These are phyloP conservation scores for Boechera divaricarpa DNA, from an alignment of 345 rosid species.

Conservation along the genomic window DNA sequence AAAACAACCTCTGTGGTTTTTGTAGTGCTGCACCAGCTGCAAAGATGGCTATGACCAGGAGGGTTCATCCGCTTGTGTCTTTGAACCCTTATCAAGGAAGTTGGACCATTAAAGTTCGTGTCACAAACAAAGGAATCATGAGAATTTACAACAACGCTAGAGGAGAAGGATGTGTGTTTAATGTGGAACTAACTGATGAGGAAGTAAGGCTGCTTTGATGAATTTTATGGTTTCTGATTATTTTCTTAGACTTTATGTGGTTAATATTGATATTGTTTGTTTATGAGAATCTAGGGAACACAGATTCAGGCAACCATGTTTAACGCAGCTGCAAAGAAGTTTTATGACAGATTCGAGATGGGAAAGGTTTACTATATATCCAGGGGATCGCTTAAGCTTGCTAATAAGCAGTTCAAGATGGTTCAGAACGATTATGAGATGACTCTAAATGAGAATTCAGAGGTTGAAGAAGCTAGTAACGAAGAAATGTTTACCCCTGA, in stretches of 20 bases:
- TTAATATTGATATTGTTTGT: neutral
- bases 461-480: slow-evolving; percentile 78
- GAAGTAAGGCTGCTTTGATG: slow-evolving; percentile 61
- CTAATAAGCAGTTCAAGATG: slow-evolving; percentile 90
- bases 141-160: slow-evolving; percentile 84
- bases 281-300: slow-evolving; percentile 64
- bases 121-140: slow-evolving; percentile 89
- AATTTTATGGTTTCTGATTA: neutral
- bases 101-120: slow-evolving; percentile 93
- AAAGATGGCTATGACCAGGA: slow-evolving; percentile 86
- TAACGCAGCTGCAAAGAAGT: slow-evolving; percentile 86
- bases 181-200: slow-evolving; percentile 93
- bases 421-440: slow-evolving; percentile 94
- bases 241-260: neutral
- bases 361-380: slow-evolving; percentile 94
- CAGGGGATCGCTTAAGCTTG: slow-evolving; percentile 76
- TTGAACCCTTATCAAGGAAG: slow-evolving; percentile 96
- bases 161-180: slow-evolving; percentile 98
- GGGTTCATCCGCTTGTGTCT: slow-evolving; percentile 93
- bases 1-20: slow-evolving; percentile 1
- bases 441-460: slow-evolving; percentile 84
- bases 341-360: slow-evolving; percentile 73
- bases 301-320: slow-evolving; percentile 99
- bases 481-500: slow-evolving; percentile 80
- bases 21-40: slow-evolving; percentile 84